Evolutionary conservation across 495 filamentous ascomycete genomes (phyloP).

Genomic region (Chaetomidium leptoderma): DNA sequence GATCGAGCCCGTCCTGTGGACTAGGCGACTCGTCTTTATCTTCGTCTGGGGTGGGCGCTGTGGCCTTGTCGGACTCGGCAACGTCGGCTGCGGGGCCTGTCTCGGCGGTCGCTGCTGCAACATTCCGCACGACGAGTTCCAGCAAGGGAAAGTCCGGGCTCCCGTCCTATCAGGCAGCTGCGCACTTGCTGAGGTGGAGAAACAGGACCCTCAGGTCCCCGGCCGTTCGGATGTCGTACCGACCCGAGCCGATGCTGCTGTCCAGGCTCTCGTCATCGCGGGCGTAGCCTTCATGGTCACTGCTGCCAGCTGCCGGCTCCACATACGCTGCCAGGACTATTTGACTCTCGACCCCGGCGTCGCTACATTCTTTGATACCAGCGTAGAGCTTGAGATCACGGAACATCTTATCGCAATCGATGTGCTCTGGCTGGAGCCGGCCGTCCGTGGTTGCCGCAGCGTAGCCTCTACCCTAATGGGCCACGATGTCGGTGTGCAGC

Average conservation of each 20-base stretch:
- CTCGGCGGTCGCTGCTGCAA: not conserved
- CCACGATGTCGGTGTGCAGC: not conserved
- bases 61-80: not conserved
- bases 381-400: not conserved
- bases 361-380: not conserved
- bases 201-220: not conserved
- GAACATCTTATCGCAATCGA: not conserved
- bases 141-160: not conserved
- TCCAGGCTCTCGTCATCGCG: not conserved
- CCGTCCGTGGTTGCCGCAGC: not conserved
- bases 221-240: not conserved
- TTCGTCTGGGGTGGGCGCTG: not conserved
- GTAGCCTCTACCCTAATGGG: not conserved
- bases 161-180: not conserved
- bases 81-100: not conserved
- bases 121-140: not conserved
- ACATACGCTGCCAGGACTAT: not conserved
- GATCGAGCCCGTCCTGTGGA: not conserved
- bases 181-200: not conserved
- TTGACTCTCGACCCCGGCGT: not conserved
- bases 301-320: not conserved
- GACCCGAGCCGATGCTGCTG: not conserved
- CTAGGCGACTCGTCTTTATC: not conserved
- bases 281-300: not conserved
- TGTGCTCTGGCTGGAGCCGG: not conserved